These are phyloP conservation scores for Amanita rimosa DNA, from an alignment of 768 basidiomycete species.

Conservation along the genomic window DNA sequence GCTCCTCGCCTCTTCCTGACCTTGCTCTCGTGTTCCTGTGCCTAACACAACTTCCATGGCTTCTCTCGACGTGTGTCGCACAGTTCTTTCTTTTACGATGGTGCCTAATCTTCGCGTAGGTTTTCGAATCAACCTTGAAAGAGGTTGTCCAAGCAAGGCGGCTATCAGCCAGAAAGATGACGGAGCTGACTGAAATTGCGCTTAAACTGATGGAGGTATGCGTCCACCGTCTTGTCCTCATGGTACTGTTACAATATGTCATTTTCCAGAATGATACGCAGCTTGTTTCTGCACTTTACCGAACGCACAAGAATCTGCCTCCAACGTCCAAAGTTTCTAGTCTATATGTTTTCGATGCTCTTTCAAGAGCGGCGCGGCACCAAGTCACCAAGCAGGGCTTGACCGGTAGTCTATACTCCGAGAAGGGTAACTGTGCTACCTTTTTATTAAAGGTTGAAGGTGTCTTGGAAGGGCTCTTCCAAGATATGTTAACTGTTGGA, in stretches of 20 bases:
- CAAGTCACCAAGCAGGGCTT: constrained; percentile 55
- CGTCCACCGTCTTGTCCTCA: not conserved
- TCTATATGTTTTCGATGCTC: constrained; percentile 89
- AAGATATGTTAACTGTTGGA: constrained; percentile 64
- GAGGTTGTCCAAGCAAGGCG: constrained; percentile 77
- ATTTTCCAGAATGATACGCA: constrained; percentile 67
- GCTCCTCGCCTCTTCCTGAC: not conserved
- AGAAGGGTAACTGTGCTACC: constrained; percentile 62
- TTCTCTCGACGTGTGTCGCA: constrained; percentile 25
- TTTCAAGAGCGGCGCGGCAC: constrained; percentile 72
- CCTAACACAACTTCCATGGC: constrained; percentile 20
- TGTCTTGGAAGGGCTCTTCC: constrained; percentile 79
- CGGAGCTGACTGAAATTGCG: constrained; percentile 61
- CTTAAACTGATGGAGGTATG: constrained; percentile 71
- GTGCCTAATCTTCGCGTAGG: constrained; percentile 30
- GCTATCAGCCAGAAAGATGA: constrained; percentile 82
- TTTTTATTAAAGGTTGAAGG: constrained; percentile 88
- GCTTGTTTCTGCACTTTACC: constrained; percentile 80
- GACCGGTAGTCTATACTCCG: constrained; percentile 41
- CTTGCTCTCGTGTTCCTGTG: not conserved
- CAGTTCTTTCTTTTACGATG: constrained; percentile 6
- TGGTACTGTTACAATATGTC: not conserved
- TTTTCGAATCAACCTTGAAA: constrained; percentile 72
- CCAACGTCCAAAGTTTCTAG: constrained; percentile 67
- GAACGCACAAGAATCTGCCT: constrained; percentile 74